phyloP scores from a whole-genome alignment of 306 rosid species.

The Sesbania bispinosa region DNA sequence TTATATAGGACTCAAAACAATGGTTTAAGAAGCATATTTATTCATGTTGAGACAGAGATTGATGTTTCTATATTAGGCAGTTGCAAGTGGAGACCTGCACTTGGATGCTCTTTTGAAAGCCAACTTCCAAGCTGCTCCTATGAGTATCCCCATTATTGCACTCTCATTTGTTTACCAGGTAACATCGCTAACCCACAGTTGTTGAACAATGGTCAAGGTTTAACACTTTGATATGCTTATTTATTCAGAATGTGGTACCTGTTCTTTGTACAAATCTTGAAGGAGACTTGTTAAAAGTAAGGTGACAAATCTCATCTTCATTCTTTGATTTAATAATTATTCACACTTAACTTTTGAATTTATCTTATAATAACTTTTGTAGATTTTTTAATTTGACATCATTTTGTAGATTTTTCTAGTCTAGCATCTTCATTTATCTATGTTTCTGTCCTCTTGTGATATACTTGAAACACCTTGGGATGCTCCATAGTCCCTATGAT shows the following conservation, averaged over 20 bases:
- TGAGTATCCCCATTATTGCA: conserved; percentile 78
- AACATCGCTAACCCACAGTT: conserved; percentile 21
- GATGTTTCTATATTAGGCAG: conserved; percentile 45
- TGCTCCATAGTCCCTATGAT: not conserved
- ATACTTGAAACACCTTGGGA: no score
- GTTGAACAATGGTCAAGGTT: conserved; percentile 9
- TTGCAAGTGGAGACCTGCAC: conserved; percentile 74
- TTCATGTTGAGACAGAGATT: not conserved
- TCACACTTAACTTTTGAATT: not conserved
- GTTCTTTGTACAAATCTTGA: conserved; percentile 82
- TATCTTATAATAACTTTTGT: not conserved
- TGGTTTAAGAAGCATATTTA: not conserved
- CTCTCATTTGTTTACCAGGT: conserved; percentile 94
- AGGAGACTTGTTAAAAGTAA: conserved; percentile 80
- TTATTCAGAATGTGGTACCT: conserved; percentile 77
- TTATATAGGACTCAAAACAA: not conserved
- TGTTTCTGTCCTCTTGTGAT: not conserved
- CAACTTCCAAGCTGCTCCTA: conserved; percentile 78
- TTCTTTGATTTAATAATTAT: not conserved
- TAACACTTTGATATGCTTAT: conserved; percentile 33
- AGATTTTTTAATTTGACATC: not conserved
- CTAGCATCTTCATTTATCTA: not conserved
- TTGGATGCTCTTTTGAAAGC: conserved; percentile 72
- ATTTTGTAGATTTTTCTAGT: not conserved
- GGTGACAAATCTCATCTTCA: conserved; percentile 47